Evolutionary conservation across 352 stramenopile species (phyloP).

Genomic region (Globisporangium ultimum): DNA sequence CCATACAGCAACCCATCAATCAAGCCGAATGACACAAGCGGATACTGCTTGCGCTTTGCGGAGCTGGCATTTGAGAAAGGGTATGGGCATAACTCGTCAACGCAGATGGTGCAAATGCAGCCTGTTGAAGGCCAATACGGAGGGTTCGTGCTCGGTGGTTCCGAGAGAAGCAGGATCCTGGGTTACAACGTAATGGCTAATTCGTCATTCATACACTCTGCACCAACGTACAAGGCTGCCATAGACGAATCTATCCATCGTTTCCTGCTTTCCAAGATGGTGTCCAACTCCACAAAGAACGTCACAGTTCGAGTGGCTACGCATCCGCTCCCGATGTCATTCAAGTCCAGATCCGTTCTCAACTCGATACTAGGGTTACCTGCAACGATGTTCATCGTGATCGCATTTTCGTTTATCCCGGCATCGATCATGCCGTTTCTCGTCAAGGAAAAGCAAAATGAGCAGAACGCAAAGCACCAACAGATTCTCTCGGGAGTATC

Average conservation of each 20-base stretch:
- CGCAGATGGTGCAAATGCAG: neutral
- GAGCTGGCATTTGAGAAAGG: constrained; percentile 48
- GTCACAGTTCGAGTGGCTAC: constrained; percentile 41
- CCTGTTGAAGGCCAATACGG: constrained; percentile 45
- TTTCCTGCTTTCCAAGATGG: constrained; percentile 25
- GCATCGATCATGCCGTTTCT: constrained; percentile 94
- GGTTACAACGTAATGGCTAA: constrained; percentile 70
- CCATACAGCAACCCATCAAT: constrained; percentile 38
- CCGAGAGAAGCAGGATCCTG: constrained; percentile 28
- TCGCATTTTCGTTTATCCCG: constrained; percentile 93
- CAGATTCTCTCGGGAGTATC: constrained; percentile 94
- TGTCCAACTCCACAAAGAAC: constrained; percentile 15
- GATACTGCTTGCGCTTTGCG: constrained; percentile 53
- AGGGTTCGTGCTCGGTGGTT: constrained; percentile 45
- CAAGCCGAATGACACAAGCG: constrained; percentile 43
- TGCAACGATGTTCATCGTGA: constrained; percentile 84
- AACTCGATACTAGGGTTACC: constrained; percentile 66
- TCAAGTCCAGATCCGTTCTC: constrained; percentile 53
- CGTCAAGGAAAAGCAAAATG: constrained; percentile 93
- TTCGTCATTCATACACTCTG: constrained; percentile 36
- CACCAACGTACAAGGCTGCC: constrained; percentile 55
- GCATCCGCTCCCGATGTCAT: constrained; percentile 57
- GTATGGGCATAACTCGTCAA: constrained; percentile 28
- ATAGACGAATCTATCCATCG: constrained; percentile 58
- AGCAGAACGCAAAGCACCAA: constrained; percentile 95